Evolutionary conservation across 2,329 filamentous ascomycete species (phyloP).

Genomic region (Scortechinia acanthostroma): DNA sequence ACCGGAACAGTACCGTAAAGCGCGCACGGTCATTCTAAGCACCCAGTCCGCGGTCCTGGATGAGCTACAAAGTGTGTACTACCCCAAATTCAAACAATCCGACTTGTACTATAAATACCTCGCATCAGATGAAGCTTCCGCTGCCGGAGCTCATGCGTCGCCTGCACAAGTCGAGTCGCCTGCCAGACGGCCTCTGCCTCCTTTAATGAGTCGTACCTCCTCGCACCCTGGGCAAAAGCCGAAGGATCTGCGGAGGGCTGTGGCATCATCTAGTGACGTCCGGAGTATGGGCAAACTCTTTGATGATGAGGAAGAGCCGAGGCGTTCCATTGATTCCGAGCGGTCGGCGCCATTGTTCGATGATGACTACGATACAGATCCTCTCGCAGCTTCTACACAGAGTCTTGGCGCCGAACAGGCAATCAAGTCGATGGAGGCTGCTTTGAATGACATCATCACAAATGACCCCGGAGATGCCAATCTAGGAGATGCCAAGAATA

Average conservation of each 20-base stretch:
- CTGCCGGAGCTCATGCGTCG: conserved; percentile 5
- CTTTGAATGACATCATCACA: conserved; percentile 85
- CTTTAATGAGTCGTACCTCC: background rate
- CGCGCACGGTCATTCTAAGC: conserved; percentile 72
- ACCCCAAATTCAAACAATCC: conserved; percentile 81
- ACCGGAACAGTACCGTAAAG: conserved; percentile 73
- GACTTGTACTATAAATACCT: conserved; percentile 95
- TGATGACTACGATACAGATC: conserved; percentile 75
- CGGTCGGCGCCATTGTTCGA: conserved; percentile 56
- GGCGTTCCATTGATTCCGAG: conserved; percentile 62
- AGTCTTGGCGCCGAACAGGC: conserved; percentile 77
- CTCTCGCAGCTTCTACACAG: conserved; percentile 63
- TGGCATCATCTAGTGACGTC: background rate
- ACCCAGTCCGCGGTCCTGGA: conserved; percentile 79
- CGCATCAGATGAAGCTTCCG: conserved; percentile 71
- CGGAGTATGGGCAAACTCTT: conserved; percentile 1
- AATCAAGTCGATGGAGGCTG: conserved; percentile 87
- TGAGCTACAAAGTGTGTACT: conserved; percentile 74
- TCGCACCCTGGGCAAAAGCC: background rate
- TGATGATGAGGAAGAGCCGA: conserved; percentile 15
- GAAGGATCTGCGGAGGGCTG: background rate
- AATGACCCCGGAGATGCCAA: conserved; percentile 56
- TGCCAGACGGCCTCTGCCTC: conserved; percentile 1
- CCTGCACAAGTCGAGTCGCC: background rate
- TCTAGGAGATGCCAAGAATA: conserved; percentile 55